A percentile compares a stretch with the other conserved stretches of the same genome.
phyloP scores from a whole-genome alignment of 768 basidiomycete species.

The Lentinula sp. region DNA sequence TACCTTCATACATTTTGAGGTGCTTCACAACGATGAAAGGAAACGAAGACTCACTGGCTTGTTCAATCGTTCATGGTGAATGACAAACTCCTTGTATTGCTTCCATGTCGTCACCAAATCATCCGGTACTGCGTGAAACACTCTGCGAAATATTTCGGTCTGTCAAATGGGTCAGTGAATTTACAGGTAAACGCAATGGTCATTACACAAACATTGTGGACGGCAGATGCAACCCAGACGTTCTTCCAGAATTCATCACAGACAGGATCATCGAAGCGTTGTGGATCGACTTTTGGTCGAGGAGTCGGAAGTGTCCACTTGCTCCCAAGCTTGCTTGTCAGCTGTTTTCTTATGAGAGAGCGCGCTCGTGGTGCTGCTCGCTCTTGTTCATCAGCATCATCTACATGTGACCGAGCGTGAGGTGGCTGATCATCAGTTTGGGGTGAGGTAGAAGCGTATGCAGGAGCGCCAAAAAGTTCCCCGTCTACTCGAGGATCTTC shows the following conservation, averaged over 20 bases:
- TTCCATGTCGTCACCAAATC: conserved; percentile 94
- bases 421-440: conserved; percentile 41
- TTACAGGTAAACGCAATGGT: background rate
- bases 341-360: conserved; percentile 47
- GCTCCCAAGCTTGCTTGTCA: conserved; percentile 41
- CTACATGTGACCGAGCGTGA: conserved; percentile 34
- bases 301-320: conserved; percentile 63
- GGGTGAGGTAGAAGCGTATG: conserved; percentile 38
- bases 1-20: conserved; percentile 25
- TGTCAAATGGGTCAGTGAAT: conserved; percentile 22
- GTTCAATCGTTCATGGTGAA: conserved; percentile 67
- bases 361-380: conserved; percentile 41
- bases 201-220: conserved; percentile 67
- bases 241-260: conserved; percentile 85
- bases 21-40: conserved; percentile 7
- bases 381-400: conserved; percentile 44
- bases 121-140: conserved; percentile 92
- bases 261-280: conserved; percentile 87
- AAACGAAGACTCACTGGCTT: conserved; percentile 47
- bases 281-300: conserved; percentile 66
- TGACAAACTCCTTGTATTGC: conserved; percentile 81
- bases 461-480: conserved; percentile 48
- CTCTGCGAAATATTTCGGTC: conserved; percentile 95
- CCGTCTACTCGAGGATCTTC: conserved; percentile 30
- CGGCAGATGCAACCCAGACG: conserved; percentile 82